These are phyloP conservation scores for Hymenoscyphus repandus DNA, from an alignment of 2,329 filamentous ascomycete species.

Conservation along the genomic window DNA sequence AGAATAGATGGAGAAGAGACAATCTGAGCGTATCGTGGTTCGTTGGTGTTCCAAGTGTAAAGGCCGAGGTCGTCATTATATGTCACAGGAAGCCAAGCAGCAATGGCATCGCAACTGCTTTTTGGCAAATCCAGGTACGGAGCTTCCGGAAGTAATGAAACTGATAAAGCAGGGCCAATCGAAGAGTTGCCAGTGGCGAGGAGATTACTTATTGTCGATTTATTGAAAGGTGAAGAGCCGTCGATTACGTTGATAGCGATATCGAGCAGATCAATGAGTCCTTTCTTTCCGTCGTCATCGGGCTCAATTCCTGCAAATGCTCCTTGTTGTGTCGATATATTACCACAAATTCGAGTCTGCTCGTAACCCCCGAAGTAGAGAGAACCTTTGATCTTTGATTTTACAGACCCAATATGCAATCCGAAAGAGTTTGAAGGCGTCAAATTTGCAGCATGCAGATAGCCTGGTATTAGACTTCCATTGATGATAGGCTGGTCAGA, in stretches of 20 bases:
- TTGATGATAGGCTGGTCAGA: neutral
- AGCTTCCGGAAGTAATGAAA: slow-evolving; percentile 12
- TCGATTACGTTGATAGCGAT: slow-evolving; percentile 10
- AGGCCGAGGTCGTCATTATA: slow-evolving; percentile 26
- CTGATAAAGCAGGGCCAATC: slow-evolving; percentile 4
- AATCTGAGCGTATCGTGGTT: slow-evolving; percentile 26
- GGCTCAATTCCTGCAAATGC: neutral
- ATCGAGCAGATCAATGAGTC: slow-evolving; percentile 16
- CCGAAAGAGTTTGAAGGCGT: slow-evolving; percentile 16
- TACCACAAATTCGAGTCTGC: slow-evolving; percentile 10
- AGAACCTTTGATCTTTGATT: slow-evolving; percentile 7
- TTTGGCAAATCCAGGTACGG: slow-evolving; percentile 33
- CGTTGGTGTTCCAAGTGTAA: slow-evolving; percentile 31
- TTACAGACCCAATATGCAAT: slow-evolving; percentile 18
- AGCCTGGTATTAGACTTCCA: slow-evolving; percentile 8
- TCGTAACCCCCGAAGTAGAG: slow-evolving; percentile 20
- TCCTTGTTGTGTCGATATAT: slow-evolving; percentile 11
- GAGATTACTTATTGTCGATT: neutral
- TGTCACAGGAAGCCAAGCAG: slow-evolving; percentile 27
- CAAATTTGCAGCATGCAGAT: slow-evolving; percentile 1
- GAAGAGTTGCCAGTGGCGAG: slow-evolving; percentile 12
- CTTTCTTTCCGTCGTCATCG: neutral
- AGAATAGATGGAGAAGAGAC: slow-evolving; percentile 33
- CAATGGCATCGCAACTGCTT: slow-evolving; percentile 29
- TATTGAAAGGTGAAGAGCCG: slow-evolving; percentile 14